Evolutionary conservation across 2,329 filamentous ascomycete genomes (phyloP).

Genomic region (Scytalidium sp.): DNA sequence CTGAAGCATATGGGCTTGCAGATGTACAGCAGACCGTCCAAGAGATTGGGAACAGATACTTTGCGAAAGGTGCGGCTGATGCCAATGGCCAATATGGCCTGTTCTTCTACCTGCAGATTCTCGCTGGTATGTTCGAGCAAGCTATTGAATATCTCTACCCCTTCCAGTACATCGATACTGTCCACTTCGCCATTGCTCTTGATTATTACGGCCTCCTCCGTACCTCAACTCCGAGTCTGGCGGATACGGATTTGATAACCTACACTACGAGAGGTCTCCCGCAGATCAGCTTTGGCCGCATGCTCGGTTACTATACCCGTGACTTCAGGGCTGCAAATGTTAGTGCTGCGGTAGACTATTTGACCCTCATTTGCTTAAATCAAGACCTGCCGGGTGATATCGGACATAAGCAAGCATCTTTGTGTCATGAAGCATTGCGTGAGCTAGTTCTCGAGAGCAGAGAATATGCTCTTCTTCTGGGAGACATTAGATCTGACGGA

Average conservation of each 20-base stretch:
- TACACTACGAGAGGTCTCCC: conserved; percentile 66
- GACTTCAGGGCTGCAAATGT: conserved; percentile 92
- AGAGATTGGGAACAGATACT: conserved; percentile 89
- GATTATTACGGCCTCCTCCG: conserved; percentile 87
- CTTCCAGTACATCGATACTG: conserved; percentile 88
- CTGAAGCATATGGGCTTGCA: conserved; percentile 60
- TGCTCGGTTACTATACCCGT: conserved; percentile 92
- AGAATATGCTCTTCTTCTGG: conserved; percentile 90
- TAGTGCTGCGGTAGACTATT: conserved; percentile 88
- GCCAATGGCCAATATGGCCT: conserved; percentile 75
- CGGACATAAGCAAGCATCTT: conserved; percentile 71
- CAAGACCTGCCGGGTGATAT: conserved; percentile 72
- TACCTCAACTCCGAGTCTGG: conserved; percentile 75
- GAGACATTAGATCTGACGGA: conserved; percentile 85
- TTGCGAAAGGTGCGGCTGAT: conserved; percentile 74
- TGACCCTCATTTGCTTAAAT: conserved; percentile 88
- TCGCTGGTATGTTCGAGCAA: conserved; percentile 92
- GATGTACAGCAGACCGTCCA: conserved; percentile 76
- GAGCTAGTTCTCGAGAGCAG: conserved; percentile 95
- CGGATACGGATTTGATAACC: conserved; percentile 67
- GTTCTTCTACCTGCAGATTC: conserved; percentile 88
- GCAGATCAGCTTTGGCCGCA: conserved; percentile 90
- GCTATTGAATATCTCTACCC: conserved; percentile 88
- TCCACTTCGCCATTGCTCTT: conserved; percentile 89
- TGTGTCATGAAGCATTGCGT: conserved; percentile 89